Evolutionary conservation across 495 filamentous ascomycete species (phyloP), one percentile per base, ranked within the genome.

Genomic region (Pyrenopolyporus hunteri): DNA sequence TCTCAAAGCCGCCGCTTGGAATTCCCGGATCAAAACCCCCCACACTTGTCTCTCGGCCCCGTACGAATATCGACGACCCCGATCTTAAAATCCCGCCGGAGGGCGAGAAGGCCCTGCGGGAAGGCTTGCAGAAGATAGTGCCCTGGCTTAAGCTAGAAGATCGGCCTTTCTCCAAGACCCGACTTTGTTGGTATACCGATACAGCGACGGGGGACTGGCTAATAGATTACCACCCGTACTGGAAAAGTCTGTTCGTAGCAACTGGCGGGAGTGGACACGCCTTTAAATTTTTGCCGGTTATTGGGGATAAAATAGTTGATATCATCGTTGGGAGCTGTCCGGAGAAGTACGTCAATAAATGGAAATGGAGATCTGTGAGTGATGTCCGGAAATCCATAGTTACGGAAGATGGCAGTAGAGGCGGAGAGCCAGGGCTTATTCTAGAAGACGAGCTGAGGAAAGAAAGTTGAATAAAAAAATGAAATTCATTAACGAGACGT

Each of bases 181-280:
- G 90, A 13, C 74, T 97, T 35, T 98, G 93, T 71, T 96, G 90
- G 90, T 96, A 97, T 62, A 86, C 82, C 5, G 92, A 96, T 77
- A 95, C 91, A 10, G 81, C 89, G 6, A 85, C 81, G 11, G 90
- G 84, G 4, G 88, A 96, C 70, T 97, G 92, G 76, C 76, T 97
- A 25, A 81, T 96, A 53, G 82, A 85, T 50, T 90, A 89, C 59
- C 89, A 94, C 59, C 91, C 91, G 0, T 67, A 72, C 6, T 83
- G 84, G 69, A 64, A 79, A 19, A 82, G 83, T 9, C 75, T 96
- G 14, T 92, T 96, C 72, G 67, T 97, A 10, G 88, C 90, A 1
- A 93, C 89, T 0, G 92, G 92, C 10, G 92, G 89, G 10, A 90
- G 87, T 65, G 92, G 92, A 1, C 93, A 97, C 71, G 92, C 72